Evolutionary conservation across 257 asterid genomes (phyloP), one percentile per base, ranked within the genome.

Genomic region (Jaltomata sinuosa): DNA sequence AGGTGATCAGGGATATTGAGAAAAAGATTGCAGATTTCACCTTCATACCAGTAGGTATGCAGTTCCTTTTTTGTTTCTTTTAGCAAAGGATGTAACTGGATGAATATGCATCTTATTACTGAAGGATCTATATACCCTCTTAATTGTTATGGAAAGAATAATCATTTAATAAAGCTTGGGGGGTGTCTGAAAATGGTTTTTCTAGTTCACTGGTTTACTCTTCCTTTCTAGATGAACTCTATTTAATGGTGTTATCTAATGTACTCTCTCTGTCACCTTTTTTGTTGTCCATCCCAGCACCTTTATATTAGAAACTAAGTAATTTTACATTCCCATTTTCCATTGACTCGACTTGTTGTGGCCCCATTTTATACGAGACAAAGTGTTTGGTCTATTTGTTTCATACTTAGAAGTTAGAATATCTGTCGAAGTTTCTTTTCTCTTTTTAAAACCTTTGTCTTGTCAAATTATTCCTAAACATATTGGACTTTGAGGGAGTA

Each of bases 21-120:
- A 93, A 97, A 91, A 89, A 91, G 90, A 91, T 97, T 91, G 97
- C 99, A 82, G 99, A 97, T 90, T 94, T 95, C 92, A 89, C 98
- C 89, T 95, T 94, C 91, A 88, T 97, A 82, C 99, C 99, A 84
- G 98, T 85, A 79, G 99, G 99, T 97, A 93, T 19, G 78, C 50
- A 68, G 49, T 15, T 31, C 42, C 42, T 5, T 27, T 29, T 27
- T 38, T 38, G 11, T 25, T n/a, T 25, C 11, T 59, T 1, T 8
- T 9, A 27, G 2, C 64, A 29, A 27, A 25, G 11, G 19, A 45
- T 34, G 29, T 38, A 47, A 82, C 79, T 82, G 34, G 12, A 29
- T 47, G 80, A 49, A 29, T 82, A 31, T 82, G 18, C 2, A 49
- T 83, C 42, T 62, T 42, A 18, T 61, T 42, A 59, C 77, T 47